phyloP scores from a whole-genome alignment of 148 eudicot species.

The Persicaria tinctoria region DNA sequence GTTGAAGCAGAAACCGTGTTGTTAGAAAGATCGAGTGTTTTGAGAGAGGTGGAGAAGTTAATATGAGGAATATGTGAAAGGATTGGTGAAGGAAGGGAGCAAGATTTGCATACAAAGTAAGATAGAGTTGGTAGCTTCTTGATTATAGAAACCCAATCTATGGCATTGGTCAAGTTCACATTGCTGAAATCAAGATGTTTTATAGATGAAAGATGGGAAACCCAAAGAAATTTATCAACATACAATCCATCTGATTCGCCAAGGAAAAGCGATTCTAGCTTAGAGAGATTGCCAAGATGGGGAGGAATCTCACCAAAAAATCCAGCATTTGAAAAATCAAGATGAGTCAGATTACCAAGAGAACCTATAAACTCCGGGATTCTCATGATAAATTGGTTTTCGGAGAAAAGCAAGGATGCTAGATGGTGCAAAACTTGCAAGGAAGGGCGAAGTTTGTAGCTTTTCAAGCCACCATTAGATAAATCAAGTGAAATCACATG shows the following conservation, averaged over 20 bases:
- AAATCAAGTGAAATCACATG: neutral
- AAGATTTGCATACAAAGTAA: neutral
- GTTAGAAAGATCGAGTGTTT: too few relatives aligned
- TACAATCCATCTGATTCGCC: neutral
- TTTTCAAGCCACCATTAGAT: neutral
- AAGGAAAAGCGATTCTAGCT: slow-evolving; percentile 19
- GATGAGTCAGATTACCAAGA: slow-evolving; percentile 22
- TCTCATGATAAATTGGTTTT: slow-evolving; percentile 18
- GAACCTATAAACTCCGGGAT: slow-evolving; percentile 37
- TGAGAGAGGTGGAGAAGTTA: neutral
- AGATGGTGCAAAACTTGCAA: slow-evolving; percentile 12
- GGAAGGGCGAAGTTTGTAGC: slow-evolving; percentile 1
- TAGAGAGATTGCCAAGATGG: slow-evolving; percentile 30
- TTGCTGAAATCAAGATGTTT: slow-evolving; percentile 29
- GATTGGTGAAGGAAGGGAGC: neutral
- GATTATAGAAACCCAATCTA: slow-evolving; percentile 26
- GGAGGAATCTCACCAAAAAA: slow-evolving; percentile 33
- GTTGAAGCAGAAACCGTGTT: neutral
- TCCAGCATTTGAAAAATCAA: slow-evolving; percentile 28
- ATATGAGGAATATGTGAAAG: neutral
- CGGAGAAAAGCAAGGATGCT: slow-evolving; percentile 19
- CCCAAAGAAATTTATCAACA: slow-evolving; percentile 27
- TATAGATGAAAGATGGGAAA: slow-evolving; percentile 26
- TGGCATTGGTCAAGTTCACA: slow-evolving; percentile 22
- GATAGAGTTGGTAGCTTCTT: slow-evolving; percentile 28